A percentile compares a stretch with the other conserved stretches of the same genome.
Evolutionary conservation across 2,329 filamentous ascomycete species (phyloP).

Genomic region (Aspergillus niger): DNA sequence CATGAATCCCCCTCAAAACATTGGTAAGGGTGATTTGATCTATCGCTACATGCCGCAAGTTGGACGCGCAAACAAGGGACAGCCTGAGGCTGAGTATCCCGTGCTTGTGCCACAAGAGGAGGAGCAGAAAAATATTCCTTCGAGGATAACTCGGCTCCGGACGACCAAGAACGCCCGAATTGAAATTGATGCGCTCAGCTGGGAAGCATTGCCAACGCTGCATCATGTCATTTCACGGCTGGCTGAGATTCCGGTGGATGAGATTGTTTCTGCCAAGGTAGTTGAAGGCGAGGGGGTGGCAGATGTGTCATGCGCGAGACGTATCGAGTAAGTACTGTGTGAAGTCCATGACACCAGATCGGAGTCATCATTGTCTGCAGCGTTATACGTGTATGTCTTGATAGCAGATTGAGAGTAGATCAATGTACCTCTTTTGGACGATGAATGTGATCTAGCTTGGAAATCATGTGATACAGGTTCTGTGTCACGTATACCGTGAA

Average conservation of each 20-base stretch:
- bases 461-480: no score
- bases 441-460: background rate
- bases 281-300: constrained; percentile 57
- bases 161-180: constrained; percentile 47
- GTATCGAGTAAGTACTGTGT: constrained; percentile 4
- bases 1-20: constrained; percentile 22
- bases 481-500: no score
- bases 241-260: constrained; percentile 59
- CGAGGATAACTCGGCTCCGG: constrained; percentile 25
- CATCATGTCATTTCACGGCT: constrained; percentile 59
- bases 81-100: constrained; percentile 58
- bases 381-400: background rate
- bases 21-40: constrained; percentile 46
- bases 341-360: background rate
- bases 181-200: constrained; percentile 53
- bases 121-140: constrained; percentile 36
- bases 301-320: constrained; percentile 27
- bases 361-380: background rate
- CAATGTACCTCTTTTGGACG: background rate
- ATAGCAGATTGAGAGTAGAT: background rate
- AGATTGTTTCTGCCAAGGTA: constrained; percentile 58
- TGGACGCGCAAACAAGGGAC: constrained; percentile 49
- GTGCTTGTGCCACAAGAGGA: constrained; percentile 39
- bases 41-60: constrained; percentile 62
- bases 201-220: constrained; percentile 60